Evolutionary conservation across 495 filamentous ascomycete species (phyloP).

Genomic region (Parathielavia appendiculata): DNA sequence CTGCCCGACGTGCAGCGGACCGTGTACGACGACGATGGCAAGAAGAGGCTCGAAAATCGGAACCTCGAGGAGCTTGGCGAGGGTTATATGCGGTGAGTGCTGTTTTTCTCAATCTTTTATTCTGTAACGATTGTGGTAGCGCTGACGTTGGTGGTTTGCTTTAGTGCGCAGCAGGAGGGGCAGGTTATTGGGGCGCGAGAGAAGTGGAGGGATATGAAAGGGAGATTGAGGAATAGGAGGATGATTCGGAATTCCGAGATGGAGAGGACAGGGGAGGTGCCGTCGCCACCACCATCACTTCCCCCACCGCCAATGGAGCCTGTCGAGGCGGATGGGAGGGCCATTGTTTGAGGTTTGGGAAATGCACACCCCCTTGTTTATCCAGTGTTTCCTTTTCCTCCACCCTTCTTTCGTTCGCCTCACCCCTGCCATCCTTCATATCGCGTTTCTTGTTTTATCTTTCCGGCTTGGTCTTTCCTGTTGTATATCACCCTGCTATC

Average conservation of each 20-base stretch:
- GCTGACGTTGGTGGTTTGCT: no score
- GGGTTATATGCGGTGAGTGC: conserved; percentile 19
- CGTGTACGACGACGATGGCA: conserved; percentile 13
- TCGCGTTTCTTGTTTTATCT: neutral
- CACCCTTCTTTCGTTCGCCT: no score
- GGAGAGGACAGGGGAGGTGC: neutral
- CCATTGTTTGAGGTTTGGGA: neutral
- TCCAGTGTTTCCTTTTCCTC: neutral
- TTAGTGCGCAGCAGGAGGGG: conserved; percentile 24
- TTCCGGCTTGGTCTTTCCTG: neutral
- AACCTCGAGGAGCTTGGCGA: conserved; percentile 35
- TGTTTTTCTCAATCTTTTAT: no score
- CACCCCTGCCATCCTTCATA: no score
- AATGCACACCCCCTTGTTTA: neutral
- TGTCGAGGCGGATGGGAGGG: conserved; percentile 1
- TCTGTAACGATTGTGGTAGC: no score
- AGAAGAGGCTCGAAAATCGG: conserved; percentile 22
- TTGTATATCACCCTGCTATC: no score
- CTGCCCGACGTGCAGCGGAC: conserved; percentile 32
- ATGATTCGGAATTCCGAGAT: neutral
- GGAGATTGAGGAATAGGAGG: conserved; percentile 14
- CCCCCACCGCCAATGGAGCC: neutral
- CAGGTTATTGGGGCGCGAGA: conserved; percentile 27
- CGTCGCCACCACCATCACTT: neutral
- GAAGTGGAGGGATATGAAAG: conserved; percentile 26